Base-by-base conservation (phyloP, 306 rosid species). In the Luffa acutangula region DNA sequence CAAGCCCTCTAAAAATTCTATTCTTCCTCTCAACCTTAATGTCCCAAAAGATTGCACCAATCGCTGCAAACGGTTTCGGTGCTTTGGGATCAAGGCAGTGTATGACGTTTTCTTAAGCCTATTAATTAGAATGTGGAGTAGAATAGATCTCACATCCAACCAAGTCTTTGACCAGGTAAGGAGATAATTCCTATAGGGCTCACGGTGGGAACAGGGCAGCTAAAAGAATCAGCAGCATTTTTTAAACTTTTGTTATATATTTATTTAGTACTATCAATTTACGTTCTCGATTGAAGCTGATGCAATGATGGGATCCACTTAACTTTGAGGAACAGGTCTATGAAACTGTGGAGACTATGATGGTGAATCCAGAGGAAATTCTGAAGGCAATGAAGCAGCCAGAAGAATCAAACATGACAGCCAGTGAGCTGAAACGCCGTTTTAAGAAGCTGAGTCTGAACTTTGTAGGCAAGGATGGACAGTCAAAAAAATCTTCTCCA, bases 331-430 rank as follows among this genome's bases (percentile, higher is more conserved):
- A 48, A 51, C 71, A 96, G 99, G 99, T 91, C 52, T 96, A 93
- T 81, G 96, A 90, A 86, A 90, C 99, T 31, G 88, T 96, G 86
- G 99, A 96, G 89, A 83, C 84, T 41, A 87, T 96, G 93, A 56
- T 93, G 65, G 73, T 84, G 72, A 90, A 91, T 90, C 97, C 99
- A 1, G 98, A 93, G 15, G 99, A 96, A 86, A 91, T 89, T 36
- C 79, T 88, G 54, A 91, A 80, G 85, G 83, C 83, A 64, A 78
- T 90, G 81, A 93, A 87, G 85, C 97, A 91, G 82, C 81, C 93
- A 3, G 98, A 92, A 43, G 97, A 91, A 75, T 63, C 85, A 21
- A 48, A 82, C 9, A 48, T 25, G 21, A 51, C 83, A 49, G 57
- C 81, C 0, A 85, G 84, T 43, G 97, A 89, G 83, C 75, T 82